Evolutionary conservation across 2,329 filamentous ascomycete genomes (phyloP).

Genomic region (Remersonia thermophila): DNA sequence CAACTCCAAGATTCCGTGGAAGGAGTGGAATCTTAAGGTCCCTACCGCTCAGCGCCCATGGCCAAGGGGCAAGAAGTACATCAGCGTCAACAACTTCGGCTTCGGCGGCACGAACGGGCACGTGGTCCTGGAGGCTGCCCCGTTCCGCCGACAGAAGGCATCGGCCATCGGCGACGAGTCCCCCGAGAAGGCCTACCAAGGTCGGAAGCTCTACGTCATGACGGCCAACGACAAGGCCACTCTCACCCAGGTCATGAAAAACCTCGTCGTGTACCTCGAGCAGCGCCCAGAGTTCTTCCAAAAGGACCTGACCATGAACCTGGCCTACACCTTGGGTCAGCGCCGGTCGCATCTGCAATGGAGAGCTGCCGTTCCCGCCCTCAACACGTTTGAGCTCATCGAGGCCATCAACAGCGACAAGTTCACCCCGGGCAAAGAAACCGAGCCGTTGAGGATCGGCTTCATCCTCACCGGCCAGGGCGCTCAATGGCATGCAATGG

Average conservation of each 20-base stretch:
- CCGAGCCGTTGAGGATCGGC: conserved; percentile 24
- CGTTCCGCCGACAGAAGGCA: conserved; percentile 22
- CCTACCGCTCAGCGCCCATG: conserved; percentile 32
- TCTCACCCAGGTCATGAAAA: conserved; percentile 26
- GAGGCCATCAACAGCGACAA: conserved; percentile 30
- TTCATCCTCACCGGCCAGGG: conserved; percentile 32
- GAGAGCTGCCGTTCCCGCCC: conserved; percentile 31
- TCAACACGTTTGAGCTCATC: conserved; percentile 32
- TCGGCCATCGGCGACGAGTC: conserved; percentile 21
- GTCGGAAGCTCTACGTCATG: conserved; percentile 31
- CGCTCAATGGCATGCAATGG: conserved; percentile 31
- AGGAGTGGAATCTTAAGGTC: conserved; percentile 38
- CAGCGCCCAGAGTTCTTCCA: conserved; percentile 32
- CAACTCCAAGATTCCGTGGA: conserved; percentile 36
- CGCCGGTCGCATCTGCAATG: conserved; percentile 32
- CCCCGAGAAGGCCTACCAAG: conserved; percentile 12
- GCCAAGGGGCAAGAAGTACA: conserved; percentile 36
- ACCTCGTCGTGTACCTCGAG: conserved; percentile 29
- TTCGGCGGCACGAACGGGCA: conserved; percentile 36
- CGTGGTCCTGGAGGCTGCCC: conserved; percentile 27
- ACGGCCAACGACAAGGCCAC: conserved; percentile 29
- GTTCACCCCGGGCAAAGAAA: conserved; percentile 24
- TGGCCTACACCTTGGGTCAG: conserved; percentile 36
- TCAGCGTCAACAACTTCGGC: conserved; percentile 39
- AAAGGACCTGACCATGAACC: conserved; percentile 30